Evolutionary conservation across 805 yeast species (phyloP).

Genomic region (Yamadazyma phyllophila): DNA sequence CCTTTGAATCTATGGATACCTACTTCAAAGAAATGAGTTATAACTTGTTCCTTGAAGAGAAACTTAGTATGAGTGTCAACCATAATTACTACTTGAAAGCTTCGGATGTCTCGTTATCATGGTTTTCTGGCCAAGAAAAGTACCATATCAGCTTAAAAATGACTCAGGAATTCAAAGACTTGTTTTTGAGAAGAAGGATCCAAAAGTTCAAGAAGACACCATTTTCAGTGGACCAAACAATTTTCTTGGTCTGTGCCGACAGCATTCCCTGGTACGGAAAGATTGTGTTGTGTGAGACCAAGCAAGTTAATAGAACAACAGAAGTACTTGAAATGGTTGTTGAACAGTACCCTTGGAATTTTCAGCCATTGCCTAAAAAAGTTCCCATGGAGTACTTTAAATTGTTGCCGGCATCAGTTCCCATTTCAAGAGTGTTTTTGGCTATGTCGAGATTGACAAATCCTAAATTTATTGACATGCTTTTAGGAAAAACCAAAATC

Average conservation of each 20-base stretch:
- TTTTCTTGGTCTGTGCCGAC: conserved; percentile 52
- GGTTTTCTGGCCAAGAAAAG: conserved; percentile 47
- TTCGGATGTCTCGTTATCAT: conserved; percentile 49
- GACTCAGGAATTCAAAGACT: conserved; percentile 47
- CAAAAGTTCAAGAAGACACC: conserved; percentile 56
- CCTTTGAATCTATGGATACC: conserved; percentile 48
- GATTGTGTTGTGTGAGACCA: conserved; percentile 39
- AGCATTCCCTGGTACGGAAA: conserved; percentile 59
- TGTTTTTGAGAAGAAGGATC: conserved; percentile 50
- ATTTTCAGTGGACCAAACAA: conserved; percentile 55
- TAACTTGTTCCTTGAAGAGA: conserved; percentile 63
- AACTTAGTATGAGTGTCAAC: conserved; percentile 33
- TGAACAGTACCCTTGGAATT: conserved; percentile 60
- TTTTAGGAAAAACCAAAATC: conserved; percentile 54
- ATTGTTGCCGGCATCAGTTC: conserved; percentile 61
- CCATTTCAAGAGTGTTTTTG: conserved; percentile 59
- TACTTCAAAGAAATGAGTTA: conserved; percentile 60
- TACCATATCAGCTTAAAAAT: conserved; percentile 43
- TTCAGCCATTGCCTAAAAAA: conserved; percentile 46
- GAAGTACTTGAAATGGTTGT: conserved; percentile 44
- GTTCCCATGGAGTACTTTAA: conserved; percentile 34
- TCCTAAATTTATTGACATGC: conserved; percentile 49
- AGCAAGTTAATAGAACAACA: conserved; percentile 21
- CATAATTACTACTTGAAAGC: conserved; percentile 32
- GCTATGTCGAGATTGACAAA: conserved; percentile 63